Base-by-base conservation (phyloP, 2,329 filamentous ascomycete species). In the Aspergillus tanneri region DNA sequence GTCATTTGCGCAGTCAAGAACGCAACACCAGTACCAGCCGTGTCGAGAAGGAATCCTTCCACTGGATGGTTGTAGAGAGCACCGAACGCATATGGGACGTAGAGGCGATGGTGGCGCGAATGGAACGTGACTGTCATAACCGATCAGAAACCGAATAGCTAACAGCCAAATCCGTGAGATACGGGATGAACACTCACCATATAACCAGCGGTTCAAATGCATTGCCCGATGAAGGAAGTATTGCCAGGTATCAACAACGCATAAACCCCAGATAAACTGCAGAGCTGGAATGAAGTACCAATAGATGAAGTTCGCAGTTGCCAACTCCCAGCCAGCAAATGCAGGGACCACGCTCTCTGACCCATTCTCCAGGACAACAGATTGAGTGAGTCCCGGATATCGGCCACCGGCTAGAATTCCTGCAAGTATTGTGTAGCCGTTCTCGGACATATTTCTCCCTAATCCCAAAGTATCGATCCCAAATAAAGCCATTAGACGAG, bases 171-270 rank as follows among this genome's bases (percentile, higher is more conserved):
- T 2, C 12, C 8, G 9, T 9, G 16, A 11, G 2, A 24, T 23
- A 18, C 24, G 5, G 7, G 14, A 21, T 28, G 8, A 35, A 11
- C 5, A 81, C 87, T 72, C 78, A 93, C 89, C 87, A 77, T 97
- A 97, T 60, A 99, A 80, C 88, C 89, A 97, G 71, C 88, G 91
- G 76, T 97, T 96, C 76, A 93, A 79, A 73, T 99, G 93, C 93
- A 99, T 99, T 49, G 87, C 82, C 30, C 93, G 89, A 72, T 99
- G 93, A 62, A 92, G 80, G 73, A 96, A 96, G 74, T 99, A 99
- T 69, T 99, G 92, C 93, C 93, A 99, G 36, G 90, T 93, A 72
- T 99, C 93, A 59, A 97, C 81, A 56, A 95, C 77, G 55, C 82
- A 73, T 51, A 92, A 80, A 19, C 85, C 93, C 41, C 88, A 63